These are phyloP conservation scores for bread wheat (Triticum aestivum) DNA, from an alignment of 176 grass and related monocot genomes.

Conservation along the genomic window IWGSC_CS_RefSeq_v2.1 NC_057814.1:84408925-84409424, in stretches of 20 bases:
- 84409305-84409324: not conserved
- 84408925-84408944: slow-evolving; percentile 77
- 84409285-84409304: slow-evolving; percentile 26
- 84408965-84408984: slow-evolving; percentile 95
- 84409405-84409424: not conserved
- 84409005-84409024: slow-evolving; percentile 96
- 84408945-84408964: slow-evolving; percentile 95
- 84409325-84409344: not conserved
- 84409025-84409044: slow-evolving; percentile 96
- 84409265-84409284: slow-evolving; percentile 48
- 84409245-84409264: not conserved
- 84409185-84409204: not conserved
- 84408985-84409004: slow-evolving; percentile 87
- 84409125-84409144: slow-evolving; percentile 79
- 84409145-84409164: slow-evolving; percentile 52
- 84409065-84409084: slow-evolving; percentile 97
- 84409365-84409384: slow-evolving; percentile 39
- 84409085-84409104: slow-evolving; percentile 97
- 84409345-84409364: slow-evolving; percentile 18
- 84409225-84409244: slow-evolving; percentile 14
- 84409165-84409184: slow-evolving; percentile 1
- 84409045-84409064: slow-evolving; percentile 93
- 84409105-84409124: slow-evolving; percentile 84
- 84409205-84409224: not conserved
- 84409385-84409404: slow-evolving; percentile 13